Evolutionary conservation across 495 filamentous ascomycete genomes (phyloP), one percentile per base, ranked within the genome.

Genomic region (Aspergillus saccharolyticus): DNA sequence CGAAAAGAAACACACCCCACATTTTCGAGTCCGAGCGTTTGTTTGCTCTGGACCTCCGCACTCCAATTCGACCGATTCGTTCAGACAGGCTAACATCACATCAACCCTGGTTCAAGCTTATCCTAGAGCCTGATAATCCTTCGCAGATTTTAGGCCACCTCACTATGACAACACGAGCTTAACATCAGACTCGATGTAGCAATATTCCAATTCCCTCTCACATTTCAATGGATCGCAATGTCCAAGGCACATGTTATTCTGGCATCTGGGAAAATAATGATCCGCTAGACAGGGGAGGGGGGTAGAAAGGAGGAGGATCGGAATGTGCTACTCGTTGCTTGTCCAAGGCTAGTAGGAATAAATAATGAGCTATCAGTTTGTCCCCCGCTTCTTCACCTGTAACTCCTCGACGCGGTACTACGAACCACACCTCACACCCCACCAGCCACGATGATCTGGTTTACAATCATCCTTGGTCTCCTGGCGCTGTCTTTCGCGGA

Each of bases 401-500:
- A 28, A 4, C 3, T 28, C 3, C 9, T 9, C 25, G 25, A 28
- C 25, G 25, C 25, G 3, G 25, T 28, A 28, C 25, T 4, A 9
- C 4, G 4, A 28, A 4, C 25, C 3, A 28, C 4, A 9, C 4
- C 25, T 28, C 25, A 9, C 25, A 28, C 25, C 6, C 33, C 33
- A 39, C 10, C 33, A 39, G 33, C 33, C 15, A 17, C 21, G 20
- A 50, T 50, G 47, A 52, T 60, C 46, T 51, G 46, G 53, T 19
- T 42, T 19, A 43, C 51, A 5, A 17, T 61, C 14, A 24, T 55
- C 12, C 44, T 61, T 0, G 45, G 42, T 44, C 46, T 64, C 17
- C n/a, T 58, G 19, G 46, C 16, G 33, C 16, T 60, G 7, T 51
- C 19, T 16, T 44, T 28, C 20, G n/a, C 58, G 19, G 24, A 53